A percentile compares a stretch with the other conserved stretches of the same genome.
phyloP scores from a whole-genome alignment of 78 protist species.

The Protostelium mycophagum region DNA sequence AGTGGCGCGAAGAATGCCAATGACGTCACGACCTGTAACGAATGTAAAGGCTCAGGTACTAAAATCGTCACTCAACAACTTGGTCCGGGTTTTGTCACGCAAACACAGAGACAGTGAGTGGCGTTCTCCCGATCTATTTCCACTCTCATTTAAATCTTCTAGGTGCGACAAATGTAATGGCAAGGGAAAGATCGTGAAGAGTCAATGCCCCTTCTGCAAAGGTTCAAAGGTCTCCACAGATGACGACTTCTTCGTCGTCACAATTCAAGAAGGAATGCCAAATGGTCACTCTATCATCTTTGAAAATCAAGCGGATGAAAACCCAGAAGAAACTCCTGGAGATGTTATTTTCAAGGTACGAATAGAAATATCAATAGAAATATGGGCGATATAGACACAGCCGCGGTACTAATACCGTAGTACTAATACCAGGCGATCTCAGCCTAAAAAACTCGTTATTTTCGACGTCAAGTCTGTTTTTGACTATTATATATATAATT shows the following conservation, averaged over 20 bases:
- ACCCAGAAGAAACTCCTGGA: constrained; percentile 71
- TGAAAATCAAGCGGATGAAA: constrained; percentile 52
- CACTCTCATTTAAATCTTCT: neutral
- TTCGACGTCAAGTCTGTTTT: too few species aligned
- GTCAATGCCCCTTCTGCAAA: constrained; percentile 43
- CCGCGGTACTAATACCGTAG: too few species aligned
- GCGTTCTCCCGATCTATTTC: neutral
- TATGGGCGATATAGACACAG: too few species aligned
- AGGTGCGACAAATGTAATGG: constrained; percentile 78
- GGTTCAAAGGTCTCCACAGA: constrained; percentile 62
- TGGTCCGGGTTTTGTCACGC: constrained; percentile 80
- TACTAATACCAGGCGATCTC: too few species aligned
- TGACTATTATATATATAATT: too few species aligned
- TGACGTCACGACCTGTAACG: constrained; percentile 54
- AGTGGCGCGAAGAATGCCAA: constrained; percentile 67
- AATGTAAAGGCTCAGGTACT: constrained; percentile 65
- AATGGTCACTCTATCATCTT: constrained; percentile 36
- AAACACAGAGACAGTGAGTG: constrained; percentile 49
- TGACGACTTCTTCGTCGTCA: constrained; percentile 28
- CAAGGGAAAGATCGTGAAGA: constrained; percentile 60
- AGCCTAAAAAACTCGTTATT: too few species aligned
- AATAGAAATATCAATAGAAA: neutral
- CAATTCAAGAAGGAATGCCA: constrained; percentile 68
- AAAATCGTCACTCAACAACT: constrained; percentile 53
- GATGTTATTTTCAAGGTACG: constrained; percentile 55